Conservation (phyloP, 2,329 filamentous ascomycete genomes). For the Fusarium piperis region DNA sequence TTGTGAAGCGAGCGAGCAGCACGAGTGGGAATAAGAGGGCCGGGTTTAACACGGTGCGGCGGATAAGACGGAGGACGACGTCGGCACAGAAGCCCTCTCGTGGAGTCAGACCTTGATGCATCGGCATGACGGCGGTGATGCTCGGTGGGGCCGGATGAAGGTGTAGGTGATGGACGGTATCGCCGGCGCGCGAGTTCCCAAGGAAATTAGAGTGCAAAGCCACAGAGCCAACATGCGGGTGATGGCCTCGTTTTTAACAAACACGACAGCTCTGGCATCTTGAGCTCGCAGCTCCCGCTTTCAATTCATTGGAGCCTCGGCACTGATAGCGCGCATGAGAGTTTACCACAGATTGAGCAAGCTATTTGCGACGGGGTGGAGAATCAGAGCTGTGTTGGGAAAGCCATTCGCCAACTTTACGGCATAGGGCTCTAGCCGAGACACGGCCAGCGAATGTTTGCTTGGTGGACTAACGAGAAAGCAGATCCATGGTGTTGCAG, state of each 20-base stretch:
- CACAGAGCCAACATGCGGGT: neutral
- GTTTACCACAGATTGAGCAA: neutral
- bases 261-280: neutral
- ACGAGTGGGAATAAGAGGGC: slow-evolving; percentile 70
- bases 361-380: slow-evolving; percentile 5
- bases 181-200: neutral
- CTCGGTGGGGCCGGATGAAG: neutral
- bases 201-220: neutral
- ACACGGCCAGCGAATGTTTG: neutral
- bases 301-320: slow-evolving; percentile 11
- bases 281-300: neutral
- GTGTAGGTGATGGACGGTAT: slow-evolving; percentile 3
- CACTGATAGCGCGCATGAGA: neutral
- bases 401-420: slow-evolving; percentile 15
- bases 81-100: slow-evolving; percentile 70
- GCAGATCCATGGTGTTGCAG: neutral
- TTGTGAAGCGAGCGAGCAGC: slow-evolving; percentile 71
- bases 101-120: slow-evolving; percentile 63
- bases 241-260: neutral
- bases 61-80: slow-evolving; percentile 65
- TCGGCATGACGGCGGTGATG: slow-evolving; percentile 43
- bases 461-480: neutral
- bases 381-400: slow-evolving; percentile 16
- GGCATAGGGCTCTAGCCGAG: neutral
- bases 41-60: slow-evolving; percentile 71